Evolutionary conservation across 371 early-diverging fungal genomes (phyloP).

Genomic region (Mucor racemosus): DNA sequence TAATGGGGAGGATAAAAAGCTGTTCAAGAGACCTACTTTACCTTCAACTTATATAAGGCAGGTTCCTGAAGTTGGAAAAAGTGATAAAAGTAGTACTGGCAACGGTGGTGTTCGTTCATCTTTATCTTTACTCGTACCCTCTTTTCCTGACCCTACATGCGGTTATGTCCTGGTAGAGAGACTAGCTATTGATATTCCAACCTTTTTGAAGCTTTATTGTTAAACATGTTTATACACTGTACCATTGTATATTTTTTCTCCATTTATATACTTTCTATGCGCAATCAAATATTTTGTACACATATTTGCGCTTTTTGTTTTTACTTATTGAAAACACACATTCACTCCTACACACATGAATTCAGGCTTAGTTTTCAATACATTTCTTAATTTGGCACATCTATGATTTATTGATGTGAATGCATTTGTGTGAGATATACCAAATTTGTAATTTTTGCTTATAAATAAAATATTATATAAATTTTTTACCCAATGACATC

Average conservation of each 20-base stretch:
- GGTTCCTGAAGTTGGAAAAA: conserved; percentile 7
- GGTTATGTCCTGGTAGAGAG: conserved; percentile 35
- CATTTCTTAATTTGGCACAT: background rate
- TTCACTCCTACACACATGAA: background rate
- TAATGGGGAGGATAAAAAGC: background rate
- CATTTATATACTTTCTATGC: background rate
- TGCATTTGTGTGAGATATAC: background rate
- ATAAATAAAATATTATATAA: background rate
- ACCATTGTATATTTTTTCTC: background rate
- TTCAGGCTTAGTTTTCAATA: background rate
- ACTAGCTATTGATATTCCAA: conserved; percentile 31
- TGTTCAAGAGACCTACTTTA: conserved; percentile 19
- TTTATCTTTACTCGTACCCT: conserved; percentile 8
- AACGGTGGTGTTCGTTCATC: background rate
- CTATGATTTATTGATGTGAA: background rate
- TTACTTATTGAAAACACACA: background rate
- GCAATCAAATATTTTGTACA: background rate
- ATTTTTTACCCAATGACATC: background rate
- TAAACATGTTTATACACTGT: background rate
- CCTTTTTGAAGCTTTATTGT: conserved; percentile 30
- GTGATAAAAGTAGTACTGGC: background rate
- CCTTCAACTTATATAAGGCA: conserved; percentile 21
- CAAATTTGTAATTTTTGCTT: conserved; percentile 1
- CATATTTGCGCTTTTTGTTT: background rate
- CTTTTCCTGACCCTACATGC: conserved; percentile 32